A percentile compares a stretch with the other conserved stretches of the same genome.
phyloP scores from a whole-genome alignment of 2,329 filamentous ascomycete species.

The Pseudogymnoascus sp. region DNA sequence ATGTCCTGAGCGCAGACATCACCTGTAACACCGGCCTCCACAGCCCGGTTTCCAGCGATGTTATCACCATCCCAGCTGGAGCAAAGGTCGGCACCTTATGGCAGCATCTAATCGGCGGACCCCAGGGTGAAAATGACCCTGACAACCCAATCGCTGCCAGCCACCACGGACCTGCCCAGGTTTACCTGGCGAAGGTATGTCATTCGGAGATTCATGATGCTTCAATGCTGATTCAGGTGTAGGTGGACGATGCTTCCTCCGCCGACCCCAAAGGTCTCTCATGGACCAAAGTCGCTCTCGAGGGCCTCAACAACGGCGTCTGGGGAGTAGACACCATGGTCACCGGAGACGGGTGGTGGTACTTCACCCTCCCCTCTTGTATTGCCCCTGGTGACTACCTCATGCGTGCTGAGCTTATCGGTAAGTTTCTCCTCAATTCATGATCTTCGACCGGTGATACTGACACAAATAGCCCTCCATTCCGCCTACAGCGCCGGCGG shows the following conservation, averaged over 20 bases:
- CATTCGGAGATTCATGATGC: background rate
- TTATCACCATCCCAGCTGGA: slow-evolving; percentile 40
- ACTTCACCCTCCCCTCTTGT: slow-evolving; percentile 42
- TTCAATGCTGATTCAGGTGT: slow-evolving; percentile 9
- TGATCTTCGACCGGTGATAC: slow-evolving; percentile 29
- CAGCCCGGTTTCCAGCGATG: slow-evolving; percentile 28
- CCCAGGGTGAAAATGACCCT: slow-evolving; percentile 35
- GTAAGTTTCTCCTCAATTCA: slow-evolving; percentile 37
- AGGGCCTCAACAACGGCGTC: slow-evolving; percentile 17
- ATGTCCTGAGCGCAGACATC: slow-evolving; percentile 38
- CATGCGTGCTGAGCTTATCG: slow-evolving; percentile 45
- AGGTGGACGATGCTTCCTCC: slow-evolving; percentile 31
- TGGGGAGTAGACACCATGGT: slow-evolving; percentile 24
- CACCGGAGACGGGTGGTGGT: slow-evolving; percentile 35
- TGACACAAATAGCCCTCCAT: slow-evolving; percentile 22
- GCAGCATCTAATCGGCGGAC: slow-evolving; percentile 43
- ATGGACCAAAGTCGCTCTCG: slow-evolving; percentile 43
- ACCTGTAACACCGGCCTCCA: slow-evolving; percentile 39
- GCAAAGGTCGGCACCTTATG: slow-evolving; percentile 41
- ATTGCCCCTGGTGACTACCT: slow-evolving; percentile 47
- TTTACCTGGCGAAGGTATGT: slow-evolving; percentile 37
- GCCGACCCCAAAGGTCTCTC: slow-evolving; percentile 18
- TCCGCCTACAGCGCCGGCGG: slow-evolving; percentile 30
- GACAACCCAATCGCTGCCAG: slow-evolving; percentile 41
- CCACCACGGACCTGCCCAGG: slow-evolving; percentile 38